Conservation (phyloP, 2,329 filamentous ascomycete genomes). For the Phaeosphaeria sp. region DNA sequence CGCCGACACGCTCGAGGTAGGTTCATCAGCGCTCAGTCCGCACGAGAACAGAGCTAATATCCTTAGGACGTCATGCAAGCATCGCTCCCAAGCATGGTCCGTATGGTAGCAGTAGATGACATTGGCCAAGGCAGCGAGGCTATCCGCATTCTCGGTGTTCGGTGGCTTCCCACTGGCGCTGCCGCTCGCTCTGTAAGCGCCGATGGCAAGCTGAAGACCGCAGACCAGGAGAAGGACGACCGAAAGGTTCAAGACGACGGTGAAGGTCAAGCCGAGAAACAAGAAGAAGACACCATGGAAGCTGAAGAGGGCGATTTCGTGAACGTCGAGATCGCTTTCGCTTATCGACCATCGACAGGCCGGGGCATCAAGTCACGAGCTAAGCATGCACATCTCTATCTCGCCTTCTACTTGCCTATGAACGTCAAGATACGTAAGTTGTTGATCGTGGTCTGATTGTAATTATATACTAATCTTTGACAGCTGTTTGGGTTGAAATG, state of each 20-base stretch:
- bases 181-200: constrained; percentile 67
- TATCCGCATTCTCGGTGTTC: constrained; percentile 72
- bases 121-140: constrained; percentile 77
- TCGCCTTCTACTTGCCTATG: constrained; percentile 73
- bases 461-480: constrained; percentile 25
- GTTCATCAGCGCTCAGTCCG: neutral
- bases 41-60: constrained; percentile 14
- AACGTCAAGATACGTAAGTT: constrained; percentile 59
- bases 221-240: constrained; percentile 57
- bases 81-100: constrained; percentile 70
- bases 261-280: constrained; percentile 42
- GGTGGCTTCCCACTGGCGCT: constrained; percentile 75
- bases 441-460: neutral
- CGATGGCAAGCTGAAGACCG: constrained; percentile 63
- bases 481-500: constrained; percentile 76
- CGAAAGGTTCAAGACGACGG: constrained; percentile 57
- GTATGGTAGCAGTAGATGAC: constrained; percentile 79
- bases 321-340: constrained; percentile 77
- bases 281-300: constrained; percentile 62
- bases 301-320: constrained; percentile 80
- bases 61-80: constrained; percentile 76
- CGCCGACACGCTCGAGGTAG: constrained; percentile 70
- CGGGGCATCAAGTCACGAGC: constrained; percentile 68
- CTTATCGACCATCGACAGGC: constrained; percentile 70
- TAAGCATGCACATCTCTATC: constrained; percentile 75